Percentiles rank a stretch among this genome's conserved stretches.
Conservation (phyloP, 345 rosid species). For the Dovyalis caffra region DNA sequence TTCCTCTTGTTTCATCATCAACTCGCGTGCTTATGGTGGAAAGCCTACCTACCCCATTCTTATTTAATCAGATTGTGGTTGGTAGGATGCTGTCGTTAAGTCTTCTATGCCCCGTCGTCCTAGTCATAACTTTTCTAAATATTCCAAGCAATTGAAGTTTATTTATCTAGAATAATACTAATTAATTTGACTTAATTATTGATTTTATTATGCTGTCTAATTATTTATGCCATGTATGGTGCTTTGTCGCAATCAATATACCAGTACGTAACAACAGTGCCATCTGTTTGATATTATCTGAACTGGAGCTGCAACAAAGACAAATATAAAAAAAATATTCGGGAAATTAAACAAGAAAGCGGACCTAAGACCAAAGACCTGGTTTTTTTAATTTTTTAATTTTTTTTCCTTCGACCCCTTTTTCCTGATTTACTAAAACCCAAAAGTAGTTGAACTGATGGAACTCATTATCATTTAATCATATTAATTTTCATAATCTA, state of each 20-base stretch:
- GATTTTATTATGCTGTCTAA: neutral
- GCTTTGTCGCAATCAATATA: neutral
- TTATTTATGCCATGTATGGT: neutral
- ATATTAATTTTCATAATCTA: neutral
- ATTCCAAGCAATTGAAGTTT: neutral
- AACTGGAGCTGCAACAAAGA: neutral
- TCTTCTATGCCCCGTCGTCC: neutral
- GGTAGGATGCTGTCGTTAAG: slow-evolving; percentile 7
- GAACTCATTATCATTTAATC: too few species aligned
- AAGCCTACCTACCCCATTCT: slow-evolving; percentile 12
- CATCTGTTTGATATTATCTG: neutral
- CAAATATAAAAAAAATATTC: neutral
- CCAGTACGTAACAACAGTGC: neutral
- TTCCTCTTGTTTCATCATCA: neutral
- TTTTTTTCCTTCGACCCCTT: too few species aligned
- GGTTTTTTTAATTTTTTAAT: too few species aligned
- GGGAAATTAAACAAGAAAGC: neutral
- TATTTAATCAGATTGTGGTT: neutral
- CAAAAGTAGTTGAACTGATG: too few species aligned
- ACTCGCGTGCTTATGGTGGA: neutral
- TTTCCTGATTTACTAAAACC: too few species aligned
- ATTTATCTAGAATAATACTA: neutral
- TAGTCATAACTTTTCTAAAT: neutral
- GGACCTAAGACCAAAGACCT: neutral
- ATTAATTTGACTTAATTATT: neutral